Conservation (phyloP, 768 basidiomycete genomes). For the Mrakia hoshinonis region DNA sequence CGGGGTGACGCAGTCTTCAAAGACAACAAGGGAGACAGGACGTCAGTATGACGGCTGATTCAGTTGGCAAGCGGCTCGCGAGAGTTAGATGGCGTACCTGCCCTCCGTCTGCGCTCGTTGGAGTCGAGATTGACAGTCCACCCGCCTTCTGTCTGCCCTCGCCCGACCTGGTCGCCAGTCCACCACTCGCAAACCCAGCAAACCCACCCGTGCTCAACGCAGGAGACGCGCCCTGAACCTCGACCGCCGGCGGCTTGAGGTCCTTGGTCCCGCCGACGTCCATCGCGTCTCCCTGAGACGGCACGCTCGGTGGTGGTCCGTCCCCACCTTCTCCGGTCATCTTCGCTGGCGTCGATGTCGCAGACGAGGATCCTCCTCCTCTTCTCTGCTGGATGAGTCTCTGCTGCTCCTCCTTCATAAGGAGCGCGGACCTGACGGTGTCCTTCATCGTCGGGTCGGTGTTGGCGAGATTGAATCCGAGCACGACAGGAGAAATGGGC, state of each 20-base stretch:
- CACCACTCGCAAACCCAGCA: not conserved
- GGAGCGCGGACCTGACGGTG: slow-evolving; percentile 15
- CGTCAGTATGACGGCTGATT: not conserved
- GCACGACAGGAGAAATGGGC: slow-evolving; percentile 28
- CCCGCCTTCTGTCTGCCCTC: slow-evolving; percentile 2
- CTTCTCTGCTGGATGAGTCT: slow-evolving; percentile 26
- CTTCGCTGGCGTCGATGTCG: not conserved
- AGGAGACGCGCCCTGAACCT: not conserved
- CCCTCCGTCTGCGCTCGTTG: not conserved
- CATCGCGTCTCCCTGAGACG: not conserved
- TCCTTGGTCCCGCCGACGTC: not conserved
- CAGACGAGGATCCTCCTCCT: not conserved
- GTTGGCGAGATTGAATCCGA: slow-evolving; percentile 23
- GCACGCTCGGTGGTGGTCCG: not conserved
- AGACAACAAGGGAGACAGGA: not conserved
- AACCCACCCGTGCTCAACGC: not conserved
- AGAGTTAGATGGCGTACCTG: not conserved
- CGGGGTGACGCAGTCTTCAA: not conserved
- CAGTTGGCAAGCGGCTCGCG: not conserved
- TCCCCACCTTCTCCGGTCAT: not conserved
- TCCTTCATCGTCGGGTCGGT: slow-evolving; percentile 11
- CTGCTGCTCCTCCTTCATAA: slow-evolving; percentile 30
- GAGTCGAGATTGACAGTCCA: slow-evolving; percentile 1
- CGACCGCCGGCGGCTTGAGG: not conserved
- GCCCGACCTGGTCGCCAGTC: not conserved